These are phyloP conservation scores for Garcia nutans DNA, from an alignment of 345 rosid species.

Conservation along the genomic window DNA sequence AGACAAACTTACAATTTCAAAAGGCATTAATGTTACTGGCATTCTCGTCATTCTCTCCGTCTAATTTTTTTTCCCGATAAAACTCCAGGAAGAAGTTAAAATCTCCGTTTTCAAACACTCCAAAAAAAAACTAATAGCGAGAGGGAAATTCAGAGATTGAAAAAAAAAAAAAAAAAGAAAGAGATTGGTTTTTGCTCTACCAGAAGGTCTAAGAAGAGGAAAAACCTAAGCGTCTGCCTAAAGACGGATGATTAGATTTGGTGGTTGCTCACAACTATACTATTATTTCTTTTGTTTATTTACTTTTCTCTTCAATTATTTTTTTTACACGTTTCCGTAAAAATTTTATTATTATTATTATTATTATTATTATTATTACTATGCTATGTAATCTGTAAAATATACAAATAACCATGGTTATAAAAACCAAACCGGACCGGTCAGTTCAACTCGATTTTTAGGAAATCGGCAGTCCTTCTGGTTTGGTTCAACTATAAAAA, in stretches of 20 bases:
- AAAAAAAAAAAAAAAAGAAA: no score
- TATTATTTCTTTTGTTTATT: not conserved
- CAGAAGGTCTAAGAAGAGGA: slow-evolving; percentile 18
- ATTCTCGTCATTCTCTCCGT: slow-evolving; percentile 15
- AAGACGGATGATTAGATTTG: slow-evolving; percentile 1
- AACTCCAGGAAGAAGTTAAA: slow-evolving; percentile 5
- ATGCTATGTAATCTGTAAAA: no score
- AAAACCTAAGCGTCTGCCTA: slow-evolving; percentile 18
- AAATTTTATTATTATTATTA: no score
- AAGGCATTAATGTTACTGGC: slow-evolving; percentile 5
- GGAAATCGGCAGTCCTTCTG: no score
- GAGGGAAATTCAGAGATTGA: not conserved
- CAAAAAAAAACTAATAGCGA: not conserved
- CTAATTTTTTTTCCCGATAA: not conserved
- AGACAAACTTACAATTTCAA: slow-evolving; percentile 1
- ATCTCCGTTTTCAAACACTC: not conserved
- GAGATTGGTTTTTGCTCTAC: not conserved
- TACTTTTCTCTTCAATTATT: not conserved
- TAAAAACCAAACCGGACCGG: no score
- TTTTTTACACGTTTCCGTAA: not conserved
- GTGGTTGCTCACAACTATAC: not conserved
- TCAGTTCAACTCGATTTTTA: no score
- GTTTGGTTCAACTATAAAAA: no score
- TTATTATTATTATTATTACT: no score
- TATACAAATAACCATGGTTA: no score